Conservation (phyloP, 768 basidiomycete species). For the Leccinellum rugosiceps region DNA sequence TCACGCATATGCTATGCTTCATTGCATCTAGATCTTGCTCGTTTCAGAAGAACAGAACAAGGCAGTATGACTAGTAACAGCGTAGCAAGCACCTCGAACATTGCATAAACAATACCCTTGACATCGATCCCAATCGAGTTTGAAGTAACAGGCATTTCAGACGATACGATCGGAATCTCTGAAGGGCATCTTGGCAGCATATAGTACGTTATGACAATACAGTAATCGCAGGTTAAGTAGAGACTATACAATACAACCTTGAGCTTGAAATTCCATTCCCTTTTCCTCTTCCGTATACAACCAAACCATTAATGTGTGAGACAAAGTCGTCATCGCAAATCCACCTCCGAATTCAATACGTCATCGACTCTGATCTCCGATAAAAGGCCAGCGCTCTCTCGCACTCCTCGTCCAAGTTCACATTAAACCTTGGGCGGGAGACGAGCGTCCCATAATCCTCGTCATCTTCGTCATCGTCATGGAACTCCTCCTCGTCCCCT, state of each 20-base stretch:
- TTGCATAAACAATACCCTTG: too few relatives aligned
- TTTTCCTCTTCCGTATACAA: background rate
- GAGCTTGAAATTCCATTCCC: background rate
- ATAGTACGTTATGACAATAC: slow-evolving; percentile 3
- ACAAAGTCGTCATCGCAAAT: background rate
- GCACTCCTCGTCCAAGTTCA: slow-evolving; percentile 25
- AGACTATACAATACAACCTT: slow-evolving; percentile 14
- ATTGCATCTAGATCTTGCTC: too few relatives aligned
- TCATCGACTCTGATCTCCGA: slow-evolving; percentile 8
- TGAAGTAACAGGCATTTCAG: background rate
- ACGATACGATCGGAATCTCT: background rate
- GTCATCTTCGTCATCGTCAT: slow-evolving; percentile 21
- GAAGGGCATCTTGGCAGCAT: slow-evolving; percentile 5
- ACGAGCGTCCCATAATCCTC: slow-evolving; percentile 29
- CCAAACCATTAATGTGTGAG: background rate
- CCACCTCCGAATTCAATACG: background rate
- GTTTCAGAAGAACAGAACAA: too few relatives aligned
- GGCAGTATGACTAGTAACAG: too few relatives aligned
- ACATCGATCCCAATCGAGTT: too few relatives aligned
- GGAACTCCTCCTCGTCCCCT: slow-evolving; percentile 6
- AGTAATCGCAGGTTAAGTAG: slow-evolving; percentile 18
- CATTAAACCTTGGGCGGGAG: slow-evolving; percentile 13
- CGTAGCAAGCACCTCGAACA: too few relatives aligned
- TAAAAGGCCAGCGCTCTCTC: slow-evolving; percentile 26
- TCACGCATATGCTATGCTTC: too few relatives aligned